Base-by-base conservation (phyloP, 1,139 yeast genomes). In the Trichomonascaceae sp. region DNA sequence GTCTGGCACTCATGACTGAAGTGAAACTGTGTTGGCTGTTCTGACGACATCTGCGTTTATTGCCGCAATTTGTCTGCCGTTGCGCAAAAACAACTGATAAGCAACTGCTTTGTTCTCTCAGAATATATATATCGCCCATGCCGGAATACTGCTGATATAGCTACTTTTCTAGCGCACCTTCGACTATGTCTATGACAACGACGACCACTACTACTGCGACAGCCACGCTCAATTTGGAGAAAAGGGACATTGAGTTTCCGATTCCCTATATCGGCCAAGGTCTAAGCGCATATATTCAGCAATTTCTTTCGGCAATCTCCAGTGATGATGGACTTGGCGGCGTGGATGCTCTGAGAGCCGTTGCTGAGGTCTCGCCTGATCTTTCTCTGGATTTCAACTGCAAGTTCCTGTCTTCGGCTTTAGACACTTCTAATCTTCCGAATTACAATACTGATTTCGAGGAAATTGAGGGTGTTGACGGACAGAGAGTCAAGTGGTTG, bases 401-500 rank as follows among this genome's bases (percentile, higher is more conserved):
- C 41, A 36, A 36, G 2, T 36, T 36, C n/a, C 41, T 36, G 17
- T 5, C 15, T 2, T 17, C 41, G n/a, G 17, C n/a, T n/a, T 36
- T 17, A 13, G n/a, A 36, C 15, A 36, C 41, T 2, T 13, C 15
- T 15, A 17, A 27, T 18, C 24, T 30, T 18, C 49, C 49, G 2
- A 38, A 38, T 18, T 47, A 30, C 13, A 47, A 47, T 20, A 47
- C 49, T 17, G 22, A 30, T 8, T 27, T 30, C 17, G 17, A 17
- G 9, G 18, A 15, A 10, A 10, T 20, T 10, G 20, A 20, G 2
- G 49, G 38, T 12, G 17, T 48, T 12, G 22, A 22, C 22, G 18
- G 44, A 12, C 36, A 24, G 15, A 22, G 22, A 9, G 17, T 27
- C 17, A 20, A 38, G 19, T 66, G 69, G 69, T 19, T 65, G 3